These are phyloP conservation scores for Tripterygium wilfordii DNA, from an alignment of 177 flowering plant species.

Conservation along the genomic window DNA sequence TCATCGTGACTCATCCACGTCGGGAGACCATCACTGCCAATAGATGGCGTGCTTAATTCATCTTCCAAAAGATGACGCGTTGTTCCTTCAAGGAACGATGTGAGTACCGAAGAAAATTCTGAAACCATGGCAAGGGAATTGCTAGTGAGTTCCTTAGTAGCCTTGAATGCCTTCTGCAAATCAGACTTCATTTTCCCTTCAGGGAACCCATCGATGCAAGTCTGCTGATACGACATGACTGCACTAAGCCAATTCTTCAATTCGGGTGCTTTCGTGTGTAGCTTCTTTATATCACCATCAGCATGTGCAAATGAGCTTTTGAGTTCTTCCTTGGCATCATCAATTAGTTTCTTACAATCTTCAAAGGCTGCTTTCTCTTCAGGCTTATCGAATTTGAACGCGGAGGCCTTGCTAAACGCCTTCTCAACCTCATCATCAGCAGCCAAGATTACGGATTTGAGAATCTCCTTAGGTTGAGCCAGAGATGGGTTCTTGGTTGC, in stretches of 20 bases:
- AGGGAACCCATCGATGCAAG: slow-evolving; percentile 70
- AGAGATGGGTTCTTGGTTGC: slow-evolving; percentile 9
- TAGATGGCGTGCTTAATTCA: background rate
- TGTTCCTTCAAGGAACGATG: slow-evolving; percentile 6
- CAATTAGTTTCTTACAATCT: slow-evolving; percentile 51
- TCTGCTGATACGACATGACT: slow-evolving; percentile 67
- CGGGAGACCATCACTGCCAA: slow-evolving; percentile 27
- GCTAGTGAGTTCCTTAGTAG: slow-evolving; percentile 50
- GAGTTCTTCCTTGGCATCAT: slow-evolving; percentile 51
- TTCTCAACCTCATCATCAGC: slow-evolving; percentile 29
- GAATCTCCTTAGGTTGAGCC: slow-evolving; percentile 35
- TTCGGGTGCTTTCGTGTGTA: slow-evolving; percentile 23
- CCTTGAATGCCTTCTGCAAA: slow-evolving; percentile 26
- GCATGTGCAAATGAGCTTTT: slow-evolving; percentile 15
- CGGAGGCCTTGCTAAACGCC: slow-evolving; percentile 19
- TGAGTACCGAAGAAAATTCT: slow-evolving; percentile 19
- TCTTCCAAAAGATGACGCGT: slow-evolving; percentile 18
- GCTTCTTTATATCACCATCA: slow-evolving; percentile 1
- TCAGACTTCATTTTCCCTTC: slow-evolving; percentile 40
- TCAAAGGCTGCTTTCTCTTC: slow-evolving; percentile 45
- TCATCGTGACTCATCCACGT: slow-evolving; percentile 44
- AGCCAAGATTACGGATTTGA: slow-evolving; percentile 44
- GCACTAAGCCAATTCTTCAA: slow-evolving; percentile 74
- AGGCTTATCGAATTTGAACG: slow-evolving; percentile 24
- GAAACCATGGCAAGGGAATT: slow-evolving; percentile 64